Conservation (phyloP, 2,329 filamentous ascomycete species). For the Dactylellina haptotyla region DNA sequence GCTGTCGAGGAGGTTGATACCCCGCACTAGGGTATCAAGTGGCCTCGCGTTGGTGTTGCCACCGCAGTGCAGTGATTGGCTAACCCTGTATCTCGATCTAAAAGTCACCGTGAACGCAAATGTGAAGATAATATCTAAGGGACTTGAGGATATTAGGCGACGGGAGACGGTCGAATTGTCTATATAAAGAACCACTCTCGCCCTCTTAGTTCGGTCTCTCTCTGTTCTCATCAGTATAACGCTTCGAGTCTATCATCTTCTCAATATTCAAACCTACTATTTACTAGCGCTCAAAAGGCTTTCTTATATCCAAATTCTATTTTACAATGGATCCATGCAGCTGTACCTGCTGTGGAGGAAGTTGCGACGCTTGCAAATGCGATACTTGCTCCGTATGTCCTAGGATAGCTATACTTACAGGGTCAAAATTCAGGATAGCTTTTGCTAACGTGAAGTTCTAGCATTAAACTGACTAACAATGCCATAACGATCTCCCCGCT, state of each 20-base stretch:
- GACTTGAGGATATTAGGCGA: not conserved
- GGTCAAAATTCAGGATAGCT: no score
- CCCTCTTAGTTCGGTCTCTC: not conserved
- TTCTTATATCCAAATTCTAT: not conserved
- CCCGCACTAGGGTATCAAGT: conserved; percentile 31
- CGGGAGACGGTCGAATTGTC: not conserved
- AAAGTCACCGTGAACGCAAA: conserved; percentile 6
- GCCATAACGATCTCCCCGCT: no score
- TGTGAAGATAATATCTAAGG: not conserved
- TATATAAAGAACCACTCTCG: conserved; percentile 28
- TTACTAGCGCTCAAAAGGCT: conserved; percentile 1
- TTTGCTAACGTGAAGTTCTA: no score
- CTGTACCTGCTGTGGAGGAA: conserved; percentile 18
- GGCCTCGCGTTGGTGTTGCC: conserved; percentile 3
- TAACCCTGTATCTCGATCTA: not conserved
- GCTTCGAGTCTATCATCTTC: not conserved
- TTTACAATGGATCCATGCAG: conserved; percentile 32
- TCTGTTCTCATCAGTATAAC: conserved; percentile 7
- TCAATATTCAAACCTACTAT: not conserved
- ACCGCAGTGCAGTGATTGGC: conserved; percentile 3
- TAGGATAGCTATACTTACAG: no score
- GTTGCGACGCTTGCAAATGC: not conserved
- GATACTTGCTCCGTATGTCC: not conserved
- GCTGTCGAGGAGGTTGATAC: not conserved
- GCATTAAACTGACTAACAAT: no score